Evolutionary conservation across 73 alveolate genomes (phyloP).

Genomic region (Paramecium caudatum): DNA sequence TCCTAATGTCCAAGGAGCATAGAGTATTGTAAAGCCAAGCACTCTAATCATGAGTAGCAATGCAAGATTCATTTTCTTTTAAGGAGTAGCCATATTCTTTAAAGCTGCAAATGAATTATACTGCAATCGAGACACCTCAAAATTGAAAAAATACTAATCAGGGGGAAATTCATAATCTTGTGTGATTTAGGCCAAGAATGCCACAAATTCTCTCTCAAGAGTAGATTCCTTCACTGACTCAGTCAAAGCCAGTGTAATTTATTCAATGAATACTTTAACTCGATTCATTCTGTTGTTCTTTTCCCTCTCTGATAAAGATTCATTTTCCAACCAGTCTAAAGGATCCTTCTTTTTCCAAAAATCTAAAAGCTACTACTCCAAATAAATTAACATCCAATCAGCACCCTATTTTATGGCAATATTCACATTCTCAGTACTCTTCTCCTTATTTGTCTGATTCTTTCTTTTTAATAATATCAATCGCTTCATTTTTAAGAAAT

Average conservation of each 20-base stretch:
- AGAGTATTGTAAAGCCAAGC: slow-evolving; percentile 37
- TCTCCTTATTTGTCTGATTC: not conserved
- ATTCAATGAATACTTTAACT: not conserved
- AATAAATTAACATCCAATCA: not conserved
- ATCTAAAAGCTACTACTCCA: not conserved
- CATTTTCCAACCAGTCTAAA: slow-evolving; percentile 51
- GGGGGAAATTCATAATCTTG: slow-evolving; percentile 73
- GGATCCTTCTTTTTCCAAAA: slow-evolving; percentile 39
- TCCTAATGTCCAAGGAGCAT: slow-evolving; percentile 62
- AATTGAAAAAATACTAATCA: slow-evolving; percentile 54
- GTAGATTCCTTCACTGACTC: not conserved
- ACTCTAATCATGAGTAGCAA: slow-evolving; percentile 6
- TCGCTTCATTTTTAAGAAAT: not conserved
- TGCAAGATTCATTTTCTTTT: slow-evolving; percentile 25
- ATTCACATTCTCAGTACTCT: not conserved
- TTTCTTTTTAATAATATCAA: not conserved
- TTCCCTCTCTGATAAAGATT: not conserved
- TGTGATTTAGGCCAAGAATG: slow-evolving; percentile 9
- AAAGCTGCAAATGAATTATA: slow-evolving; percentile 70
- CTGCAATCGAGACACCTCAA: slow-evolving; percentile 65
- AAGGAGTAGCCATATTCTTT: not conserved
- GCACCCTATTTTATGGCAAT: not conserved
- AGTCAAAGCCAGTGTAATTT: not conserved
- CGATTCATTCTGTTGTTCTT: not conserved
- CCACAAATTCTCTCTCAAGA: slow-evolving; percentile 8